Conservation (phyloP, 2,329 filamentous ascomycete genomes). For the Neonectria punicea region DNA sequence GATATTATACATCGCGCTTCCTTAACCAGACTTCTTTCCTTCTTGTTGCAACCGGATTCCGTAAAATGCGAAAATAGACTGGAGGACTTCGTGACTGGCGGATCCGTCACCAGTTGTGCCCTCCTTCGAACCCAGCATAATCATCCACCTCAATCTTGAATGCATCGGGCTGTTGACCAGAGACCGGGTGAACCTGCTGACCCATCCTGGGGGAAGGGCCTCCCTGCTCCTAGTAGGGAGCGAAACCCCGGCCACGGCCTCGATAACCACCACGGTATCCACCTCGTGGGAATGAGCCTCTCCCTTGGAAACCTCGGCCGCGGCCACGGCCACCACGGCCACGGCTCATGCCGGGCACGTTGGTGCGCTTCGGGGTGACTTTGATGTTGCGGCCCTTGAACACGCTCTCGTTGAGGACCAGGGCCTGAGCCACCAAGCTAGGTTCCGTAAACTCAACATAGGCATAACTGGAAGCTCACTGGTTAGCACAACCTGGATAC, state of each 20-base stretch:
- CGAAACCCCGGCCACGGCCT: constrained; percentile 71
- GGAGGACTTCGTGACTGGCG: neutral
- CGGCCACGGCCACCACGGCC: constrained; percentile 72
- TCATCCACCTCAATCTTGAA: constrained; percentile 43
- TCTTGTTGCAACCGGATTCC: constrained; percentile 33
- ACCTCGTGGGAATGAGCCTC: constrained; percentile 60
- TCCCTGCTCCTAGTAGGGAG: constrained; percentile 68
- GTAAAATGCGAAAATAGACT: constrained; percentile 22
- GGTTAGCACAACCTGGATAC: constrained; percentile 27
- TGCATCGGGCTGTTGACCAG: constrained; percentile 32
- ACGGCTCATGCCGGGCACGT: constrained; percentile 92
- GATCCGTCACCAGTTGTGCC: neutral
- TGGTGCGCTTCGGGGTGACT: constrained; percentile 94
- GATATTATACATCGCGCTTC: constrained; percentile 34
- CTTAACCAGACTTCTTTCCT: constrained; percentile 30
- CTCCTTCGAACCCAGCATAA: constrained; percentile 28
- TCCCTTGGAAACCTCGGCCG: constrained; percentile 62
- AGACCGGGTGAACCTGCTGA: constrained; percentile 24
- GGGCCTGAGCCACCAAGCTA: constrained; percentile 88
- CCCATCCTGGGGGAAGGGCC: constrained; percentile 32
- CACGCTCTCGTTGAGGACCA: constrained; percentile 95
- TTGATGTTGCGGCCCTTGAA: constrained; percentile 97
- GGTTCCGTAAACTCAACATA: constrained; percentile 99
- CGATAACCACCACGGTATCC: constrained; percentile 67
- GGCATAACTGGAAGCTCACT: constrained; percentile 76